These are phyloP conservation scores for Tylopilus cervinicoccineus DNA, from an alignment of 768 basidiomycete species.

Conservation along the genomic window DNA sequence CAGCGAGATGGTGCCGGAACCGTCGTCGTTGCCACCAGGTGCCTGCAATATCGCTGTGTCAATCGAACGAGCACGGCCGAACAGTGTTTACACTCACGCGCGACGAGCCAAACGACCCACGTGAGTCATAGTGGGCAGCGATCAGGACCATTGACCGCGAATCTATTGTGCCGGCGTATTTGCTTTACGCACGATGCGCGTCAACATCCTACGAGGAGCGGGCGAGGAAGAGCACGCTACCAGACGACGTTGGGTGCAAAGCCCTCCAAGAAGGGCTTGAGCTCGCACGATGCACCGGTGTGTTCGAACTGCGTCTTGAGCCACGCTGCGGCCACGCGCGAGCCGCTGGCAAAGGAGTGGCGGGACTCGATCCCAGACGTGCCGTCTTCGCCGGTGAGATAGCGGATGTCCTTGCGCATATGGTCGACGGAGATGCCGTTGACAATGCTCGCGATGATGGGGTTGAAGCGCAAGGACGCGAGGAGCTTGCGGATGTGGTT, in stretches of 20 bases:
- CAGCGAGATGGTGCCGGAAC: constrained; percentile 63
- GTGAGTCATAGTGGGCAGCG: constrained; percentile 87
- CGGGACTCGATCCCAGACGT: constrained; percentile 68
- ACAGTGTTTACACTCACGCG: constrained; percentile 24
- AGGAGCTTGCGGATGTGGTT: constrained; percentile 57
- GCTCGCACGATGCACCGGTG: constrained; percentile 69
- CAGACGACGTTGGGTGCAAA: constrained; percentile 90
- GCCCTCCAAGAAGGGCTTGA: constrained; percentile 61
- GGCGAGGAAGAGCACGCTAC: constrained; percentile 31
- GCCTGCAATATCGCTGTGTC: constrained; percentile 16
- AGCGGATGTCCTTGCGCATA: constrained; percentile 70
- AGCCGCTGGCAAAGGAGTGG: constrained; percentile 80
- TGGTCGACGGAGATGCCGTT: constrained; percentile 62
- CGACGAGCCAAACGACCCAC: constrained; percentile 83
- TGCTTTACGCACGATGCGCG: constrained; percentile 26
- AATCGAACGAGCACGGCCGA: not conserved
- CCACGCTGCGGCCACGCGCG: constrained; percentile 24
- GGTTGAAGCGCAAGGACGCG: constrained; percentile 58
- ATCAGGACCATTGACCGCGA: constrained; percentile 64
- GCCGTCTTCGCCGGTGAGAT: constrained; percentile 82
- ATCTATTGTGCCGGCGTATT: constrained; percentile 46
- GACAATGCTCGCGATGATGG: constrained; percentile 63
- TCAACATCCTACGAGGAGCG: not conserved
- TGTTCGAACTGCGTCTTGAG: constrained; percentile 69
- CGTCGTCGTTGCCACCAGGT: constrained; percentile 61